A percentile compares a stretch with the other conserved stretches of the same genome.
These are phyloP conservation scores for Phragmites australis DNA, from an alignment of 176 grass and related monocot genomes.

Conservation along the genomic window DNA sequence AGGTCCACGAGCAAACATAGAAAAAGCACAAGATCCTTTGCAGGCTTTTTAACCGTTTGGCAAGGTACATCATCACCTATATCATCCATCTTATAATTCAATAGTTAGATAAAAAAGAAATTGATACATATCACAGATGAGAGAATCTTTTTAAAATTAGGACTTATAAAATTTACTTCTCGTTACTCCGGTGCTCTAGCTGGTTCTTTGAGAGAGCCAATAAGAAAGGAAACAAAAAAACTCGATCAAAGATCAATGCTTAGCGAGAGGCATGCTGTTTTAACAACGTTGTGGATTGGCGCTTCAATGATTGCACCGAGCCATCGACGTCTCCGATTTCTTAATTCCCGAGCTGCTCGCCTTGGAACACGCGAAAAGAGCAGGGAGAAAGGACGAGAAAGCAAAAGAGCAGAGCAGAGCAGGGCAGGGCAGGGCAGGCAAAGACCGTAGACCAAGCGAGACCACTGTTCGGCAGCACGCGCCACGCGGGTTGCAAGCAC, in stretches of 20 bases:
- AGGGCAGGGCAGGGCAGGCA: not conserved
- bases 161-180: too few species aligned
- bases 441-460: slow-evolving; percentile 29
- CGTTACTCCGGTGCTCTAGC: too few species aligned
- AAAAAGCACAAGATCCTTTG: not conserved
- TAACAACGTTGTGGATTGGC: not conserved
- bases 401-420: not conserved
- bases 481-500: not conserved
- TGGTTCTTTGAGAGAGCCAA: too few species aligned
- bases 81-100: too few species aligned
- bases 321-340: slow-evolving; percentile 7
- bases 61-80: too few species aligned
- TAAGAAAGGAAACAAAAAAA: too few species aligned
- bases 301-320: not conserved
- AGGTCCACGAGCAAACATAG: not conserved
- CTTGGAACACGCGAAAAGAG: slow-evolving; percentile 21
- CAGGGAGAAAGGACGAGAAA: slow-evolving; percentile 9
- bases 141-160: too few species aligned
- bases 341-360: not conserved
- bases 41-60: too few species aligned
- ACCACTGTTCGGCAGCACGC: not conserved
- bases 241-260: too few species aligned
- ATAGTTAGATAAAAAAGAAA: too few species aligned
- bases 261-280: not conserved
- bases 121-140: too few species aligned